phyloP scores from a whole-genome alignment of 2,329 filamentous ascomycete genomes.

The Hortaea sp. region DNA sequence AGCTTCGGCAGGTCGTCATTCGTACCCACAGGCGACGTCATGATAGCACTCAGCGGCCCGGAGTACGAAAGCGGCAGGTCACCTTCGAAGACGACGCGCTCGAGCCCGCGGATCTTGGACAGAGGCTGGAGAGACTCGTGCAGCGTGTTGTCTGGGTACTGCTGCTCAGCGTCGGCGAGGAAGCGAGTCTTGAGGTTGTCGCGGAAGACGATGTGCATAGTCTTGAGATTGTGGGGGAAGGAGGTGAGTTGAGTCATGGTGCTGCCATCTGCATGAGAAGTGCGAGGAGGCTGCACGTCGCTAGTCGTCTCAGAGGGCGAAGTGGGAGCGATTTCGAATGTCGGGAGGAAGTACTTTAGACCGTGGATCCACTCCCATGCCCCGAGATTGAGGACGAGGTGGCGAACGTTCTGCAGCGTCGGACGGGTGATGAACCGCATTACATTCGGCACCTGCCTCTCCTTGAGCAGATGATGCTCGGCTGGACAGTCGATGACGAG shows the following conservation, averaged over 20 bases:
- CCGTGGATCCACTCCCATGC: slow-evolving; percentile 19
- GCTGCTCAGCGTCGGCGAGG: slow-evolving; percentile 1
- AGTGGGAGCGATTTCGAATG: slow-evolving; percentile 4
- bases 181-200: slow-evolving; percentile 12
- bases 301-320: background rate
- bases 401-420: slow-evolving; percentile 13
- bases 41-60: slow-evolving; percentile 8
- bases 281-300: background rate
- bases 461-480: slow-evolving; percentile 1
- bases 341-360: slow-evolving; percentile 9
- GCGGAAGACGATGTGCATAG: slow-evolving; percentile 13
- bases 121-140: slow-evolving; percentile 12
- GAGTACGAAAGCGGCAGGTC: slow-evolving; percentile 16
- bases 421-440: slow-evolving; percentile 14
- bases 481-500: slow-evolving; percentile 14
- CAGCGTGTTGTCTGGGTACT: slow-evolving; percentile 18
- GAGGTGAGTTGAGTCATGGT: background rate
- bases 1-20: slow-evolving; percentile 6
- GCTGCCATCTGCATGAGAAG: background rate
- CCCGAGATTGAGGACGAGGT: slow-evolving; percentile 15
- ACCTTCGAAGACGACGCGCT: slow-evolving; percentile 14
- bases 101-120: slow-evolving; percentile 12
- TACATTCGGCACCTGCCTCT: slow-evolving; percentile 8
- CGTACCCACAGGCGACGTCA: slow-evolving; percentile 5
- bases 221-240: slow-evolving; percentile 5